Evolutionary conservation across 306 rosid species (phyloP).

Genomic region (Trifolium pratense): DNA sequence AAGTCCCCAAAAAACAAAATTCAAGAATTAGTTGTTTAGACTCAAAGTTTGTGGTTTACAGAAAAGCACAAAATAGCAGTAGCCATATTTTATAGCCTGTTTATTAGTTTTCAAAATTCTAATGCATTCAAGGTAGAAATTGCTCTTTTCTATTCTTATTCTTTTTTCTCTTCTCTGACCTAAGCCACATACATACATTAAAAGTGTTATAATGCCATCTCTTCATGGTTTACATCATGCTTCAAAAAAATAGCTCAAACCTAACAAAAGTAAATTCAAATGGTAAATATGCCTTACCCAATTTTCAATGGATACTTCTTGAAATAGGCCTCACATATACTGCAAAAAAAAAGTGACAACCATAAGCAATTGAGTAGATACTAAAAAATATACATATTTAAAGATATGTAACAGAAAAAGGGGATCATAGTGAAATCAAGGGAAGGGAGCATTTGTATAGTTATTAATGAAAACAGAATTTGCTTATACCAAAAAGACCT

Average conservation of each 20-base stretch:
- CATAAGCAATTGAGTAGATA: constrained; percentile 31
- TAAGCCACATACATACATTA: constrained; percentile 15
- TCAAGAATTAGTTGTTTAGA: neutral
- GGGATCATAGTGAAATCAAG: neutral
- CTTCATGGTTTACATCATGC: constrained; percentile 12
- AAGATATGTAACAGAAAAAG: constrained; percentile 11
- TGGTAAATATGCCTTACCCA: constrained; percentile 58
- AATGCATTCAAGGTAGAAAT: neutral
- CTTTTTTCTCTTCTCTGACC: constrained; percentile 14
- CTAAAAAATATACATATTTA: neutral
- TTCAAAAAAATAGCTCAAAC: constrained; percentile 33
- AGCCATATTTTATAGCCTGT: constrained; percentile 5
- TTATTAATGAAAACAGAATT: neutral
- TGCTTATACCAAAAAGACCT: neutral
- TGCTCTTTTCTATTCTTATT: neutral
- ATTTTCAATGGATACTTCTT: constrained; percentile 83
- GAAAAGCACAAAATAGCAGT: constrained; percentile 23
- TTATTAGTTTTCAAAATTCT: constrained; percentile 19
- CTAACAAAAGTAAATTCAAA: constrained; percentile 12
- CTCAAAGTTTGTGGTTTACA: constrained; percentile 13
- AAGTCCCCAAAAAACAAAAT: neutral
- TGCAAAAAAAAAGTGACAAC: constrained; percentile 43
- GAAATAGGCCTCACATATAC: constrained; percentile 96
- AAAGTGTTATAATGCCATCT: constrained; percentile 10
- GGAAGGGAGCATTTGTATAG: neutral